Evolutionary conservation across 2,329 filamentous ascomycete species (phyloP).

Genomic region (Biscogniauxia marginata): DNA sequence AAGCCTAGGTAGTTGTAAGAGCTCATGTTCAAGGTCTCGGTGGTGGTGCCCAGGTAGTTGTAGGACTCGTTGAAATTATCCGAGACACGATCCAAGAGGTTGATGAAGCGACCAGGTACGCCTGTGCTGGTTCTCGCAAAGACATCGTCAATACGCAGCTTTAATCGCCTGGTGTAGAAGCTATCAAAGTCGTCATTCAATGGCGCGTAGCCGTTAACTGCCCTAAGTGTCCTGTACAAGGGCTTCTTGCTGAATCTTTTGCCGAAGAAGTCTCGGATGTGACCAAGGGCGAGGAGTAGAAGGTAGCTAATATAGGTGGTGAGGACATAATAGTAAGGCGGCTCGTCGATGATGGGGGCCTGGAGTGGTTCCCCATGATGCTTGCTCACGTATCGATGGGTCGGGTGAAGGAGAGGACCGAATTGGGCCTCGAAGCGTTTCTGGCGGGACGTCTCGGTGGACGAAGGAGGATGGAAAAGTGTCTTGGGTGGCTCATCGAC

Average conservation of each 20-base stretch:
- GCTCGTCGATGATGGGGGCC: constrained; percentile 87
- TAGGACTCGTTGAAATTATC: constrained; percentile 91
- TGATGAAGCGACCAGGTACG: constrained; percentile 92
- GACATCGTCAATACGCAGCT: constrained; percentile 94
- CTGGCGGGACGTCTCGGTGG: constrained; percentile 75
- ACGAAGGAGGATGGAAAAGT: constrained; percentile 83
- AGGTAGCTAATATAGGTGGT: constrained; percentile 99
- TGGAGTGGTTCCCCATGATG: constrained; percentile 79
- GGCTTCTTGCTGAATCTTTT: constrained; percentile 88
- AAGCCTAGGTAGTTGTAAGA: constrained; percentile 99
- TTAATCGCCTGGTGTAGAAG: constrained; percentile 91
- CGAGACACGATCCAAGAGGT: constrained; percentile 84
- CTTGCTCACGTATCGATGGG: constrained; percentile 85
- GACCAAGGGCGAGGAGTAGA: constrained; percentile 90
- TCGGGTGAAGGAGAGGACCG: constrained; percentile 75
- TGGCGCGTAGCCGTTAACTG: constrained; percentile 86
- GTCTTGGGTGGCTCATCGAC: constrained; percentile 74
- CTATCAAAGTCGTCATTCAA: constrained; percentile 98
- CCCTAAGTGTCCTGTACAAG: constrained; percentile 76
- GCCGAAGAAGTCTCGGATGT: constrained; percentile 95
- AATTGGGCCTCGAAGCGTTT: constrained; percentile 86
- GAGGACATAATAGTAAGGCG: constrained; percentile 93
- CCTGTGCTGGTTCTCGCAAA: constrained; percentile 91
- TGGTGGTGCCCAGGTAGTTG: constrained; percentile 83
- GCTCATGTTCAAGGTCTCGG: constrained; percentile 96